Conservation (phyloP, 192 early-diverging fungal genomes). For the Umbelopsis ramanniana region DNA sequence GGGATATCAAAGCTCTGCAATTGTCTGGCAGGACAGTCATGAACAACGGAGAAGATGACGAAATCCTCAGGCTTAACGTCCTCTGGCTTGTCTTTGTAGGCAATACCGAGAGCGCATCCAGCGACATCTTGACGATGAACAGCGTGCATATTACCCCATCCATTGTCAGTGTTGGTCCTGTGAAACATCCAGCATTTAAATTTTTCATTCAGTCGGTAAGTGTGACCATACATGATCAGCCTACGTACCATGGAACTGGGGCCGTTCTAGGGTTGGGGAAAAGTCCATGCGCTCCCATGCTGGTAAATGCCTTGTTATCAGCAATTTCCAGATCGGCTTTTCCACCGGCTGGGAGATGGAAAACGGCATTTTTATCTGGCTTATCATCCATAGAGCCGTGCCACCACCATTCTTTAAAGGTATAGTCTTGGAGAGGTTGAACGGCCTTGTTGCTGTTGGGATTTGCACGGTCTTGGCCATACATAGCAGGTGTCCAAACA, state of each 20-base stretch:
- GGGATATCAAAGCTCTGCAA: slow-evolving; percentile 13
- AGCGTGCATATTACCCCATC: slow-evolving; percentile 21
- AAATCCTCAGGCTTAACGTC: slow-evolving; percentile 16
- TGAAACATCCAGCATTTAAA: background rate
- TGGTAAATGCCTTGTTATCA: slow-evolving; percentile 17
- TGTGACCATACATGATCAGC: background rate
- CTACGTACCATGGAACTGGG: slow-evolving; percentile 2
- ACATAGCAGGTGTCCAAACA: slow-evolving; percentile 6
- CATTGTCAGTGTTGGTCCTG: slow-evolving; percentile 7
- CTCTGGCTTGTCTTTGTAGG: slow-evolving; percentile 14
- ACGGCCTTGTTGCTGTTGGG: slow-evolving; percentile 6
- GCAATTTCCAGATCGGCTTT: slow-evolving; percentile 1
- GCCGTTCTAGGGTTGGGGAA: slow-evolving; percentile 10
- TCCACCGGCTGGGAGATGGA: slow-evolving; percentile 14
- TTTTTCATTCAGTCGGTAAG: background rate
- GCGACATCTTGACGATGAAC: slow-evolving; percentile 16
- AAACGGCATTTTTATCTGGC: background rate
- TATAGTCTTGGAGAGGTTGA: slow-evolving; percentile 1
- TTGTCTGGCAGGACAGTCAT: slow-evolving; percentile 18
- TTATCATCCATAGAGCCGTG: slow-evolving; percentile 11
- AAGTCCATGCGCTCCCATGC: slow-evolving; percentile 6
- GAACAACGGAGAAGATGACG: slow-evolving; percentile 3
- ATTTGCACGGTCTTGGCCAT: slow-evolving; percentile 1
- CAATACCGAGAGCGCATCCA: slow-evolving; percentile 11
- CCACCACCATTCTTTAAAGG: slow-evolving; percentile 19